Evolutionary conservation across 2,329 filamentous ascomycete genomes (phyloP).

Genomic region (Fusarium algeriense): DNA sequence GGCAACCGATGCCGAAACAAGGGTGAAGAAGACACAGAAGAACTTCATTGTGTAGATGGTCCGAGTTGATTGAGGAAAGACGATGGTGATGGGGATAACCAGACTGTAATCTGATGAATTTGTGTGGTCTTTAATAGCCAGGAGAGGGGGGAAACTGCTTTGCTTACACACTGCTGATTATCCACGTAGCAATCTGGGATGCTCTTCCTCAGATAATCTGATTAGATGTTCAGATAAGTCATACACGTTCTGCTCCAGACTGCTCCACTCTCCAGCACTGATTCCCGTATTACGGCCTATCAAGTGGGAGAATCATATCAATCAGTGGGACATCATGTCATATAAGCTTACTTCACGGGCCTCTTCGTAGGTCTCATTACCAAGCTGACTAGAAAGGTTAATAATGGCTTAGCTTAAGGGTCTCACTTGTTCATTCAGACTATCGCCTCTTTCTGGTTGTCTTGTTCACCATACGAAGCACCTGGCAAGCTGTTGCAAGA

Average conservation of each 20-base stretch:
- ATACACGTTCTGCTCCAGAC: fast-evolving
- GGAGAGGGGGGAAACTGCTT: fast-evolving
- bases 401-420: background rate
- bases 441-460: background rate
- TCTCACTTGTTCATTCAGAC: background rate
- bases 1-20: background rate
- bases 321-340: fast-evolving
- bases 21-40: background rate
- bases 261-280: background rate
- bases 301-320: background rate
- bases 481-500: too few relatives aligned
- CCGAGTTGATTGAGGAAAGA: too few relatives aligned
- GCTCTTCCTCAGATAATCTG: background rate
- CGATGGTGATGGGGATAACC: background rate
- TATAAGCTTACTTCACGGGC: background rate
- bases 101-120: too few relatives aligned
- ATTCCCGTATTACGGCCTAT: background rate
- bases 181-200: too few relatives aligned
- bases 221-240: background rate
- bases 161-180: fast-evolving
- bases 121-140: background rate
- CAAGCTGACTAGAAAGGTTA: background rate
- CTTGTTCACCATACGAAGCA: background rate
- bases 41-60: background rate
- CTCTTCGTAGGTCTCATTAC: background rate